phyloP scores from a whole-genome alignment of 305 asterid species.

The Fraxinus xanthoxyloides region DNA sequence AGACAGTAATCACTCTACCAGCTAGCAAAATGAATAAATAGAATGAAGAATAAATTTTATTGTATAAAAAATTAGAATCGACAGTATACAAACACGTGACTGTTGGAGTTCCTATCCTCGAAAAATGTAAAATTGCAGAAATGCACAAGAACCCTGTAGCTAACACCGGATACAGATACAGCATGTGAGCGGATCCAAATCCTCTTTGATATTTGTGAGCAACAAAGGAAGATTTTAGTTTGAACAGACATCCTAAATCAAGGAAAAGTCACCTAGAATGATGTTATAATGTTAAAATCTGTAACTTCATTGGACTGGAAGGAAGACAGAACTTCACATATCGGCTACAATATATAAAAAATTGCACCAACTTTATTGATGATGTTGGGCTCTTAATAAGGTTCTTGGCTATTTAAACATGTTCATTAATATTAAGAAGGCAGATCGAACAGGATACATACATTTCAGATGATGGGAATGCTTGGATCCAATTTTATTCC shows the following conservation, averaged over 20 bases:
- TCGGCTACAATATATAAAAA: neutral
- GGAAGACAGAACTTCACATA: neutral
- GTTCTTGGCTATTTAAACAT: neutral
- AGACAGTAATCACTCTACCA: slow-evolving; percentile 1
- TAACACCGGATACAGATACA: neutral
- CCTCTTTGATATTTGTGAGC: neutral
- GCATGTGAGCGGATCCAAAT: neutral
- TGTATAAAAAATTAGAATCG: neutral
- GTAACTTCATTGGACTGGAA: neutral
- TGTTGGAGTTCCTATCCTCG: neutral
- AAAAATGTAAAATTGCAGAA: neutral
- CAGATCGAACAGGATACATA: neutral
- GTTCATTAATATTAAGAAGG: neutral
- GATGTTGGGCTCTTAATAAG: neutral
- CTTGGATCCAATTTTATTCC: neutral
- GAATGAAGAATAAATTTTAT: neutral
- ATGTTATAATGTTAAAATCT: neutral
- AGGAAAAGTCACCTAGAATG: neutral
- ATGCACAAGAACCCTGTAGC: neutral
- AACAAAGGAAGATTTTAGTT: neutral
- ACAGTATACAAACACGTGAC: neutral
- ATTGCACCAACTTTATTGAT: neutral
- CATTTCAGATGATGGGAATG: neutral
- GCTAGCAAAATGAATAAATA: neutral
- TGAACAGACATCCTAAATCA: neutral